A percentile compares a stretch with the other conserved stretches of the same genome.
Conservation (phyloP, 805 yeast species). For the Zygosaccharomyces gambellarensis region DNA sequence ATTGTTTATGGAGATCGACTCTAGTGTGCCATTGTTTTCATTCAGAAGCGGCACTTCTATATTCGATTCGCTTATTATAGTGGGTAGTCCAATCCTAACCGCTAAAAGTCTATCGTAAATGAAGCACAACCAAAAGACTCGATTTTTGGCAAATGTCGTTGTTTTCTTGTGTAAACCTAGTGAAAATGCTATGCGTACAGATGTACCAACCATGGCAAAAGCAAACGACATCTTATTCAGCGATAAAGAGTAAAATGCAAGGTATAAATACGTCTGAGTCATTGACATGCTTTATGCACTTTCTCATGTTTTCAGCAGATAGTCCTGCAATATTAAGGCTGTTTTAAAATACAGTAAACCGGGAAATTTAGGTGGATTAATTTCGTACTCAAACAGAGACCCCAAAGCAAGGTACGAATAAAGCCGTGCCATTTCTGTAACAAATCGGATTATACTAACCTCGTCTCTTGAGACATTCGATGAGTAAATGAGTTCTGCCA, state of each 20-base stretch:
- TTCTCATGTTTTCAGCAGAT: constrained; percentile 3
- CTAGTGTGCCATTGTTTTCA: not conserved
- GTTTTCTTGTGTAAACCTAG: constrained; percentile 13
- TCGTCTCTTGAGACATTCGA: not conserved
- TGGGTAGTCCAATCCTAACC: constrained; percentile 13
- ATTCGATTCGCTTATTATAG: constrained; percentile 12
- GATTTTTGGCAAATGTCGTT: constrained; percentile 3
- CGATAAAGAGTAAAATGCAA: constrained; percentile 12
- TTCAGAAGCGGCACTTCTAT: constrained; percentile 12
- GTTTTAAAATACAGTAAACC: not conserved
- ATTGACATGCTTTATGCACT: constrained; percentile 5
- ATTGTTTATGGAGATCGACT: constrained; percentile 10
- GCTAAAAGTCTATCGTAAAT: constrained; percentile 14
- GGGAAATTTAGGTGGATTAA: not conserved
- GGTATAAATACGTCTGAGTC: constrained; percentile 11
- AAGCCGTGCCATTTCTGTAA: constrained; percentile 11
- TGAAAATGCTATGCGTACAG: constrained; percentile 11
- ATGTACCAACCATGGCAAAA: constrained; percentile 12
- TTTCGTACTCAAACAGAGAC: constrained; percentile 8
- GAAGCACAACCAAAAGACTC: constrained; percentile 16
- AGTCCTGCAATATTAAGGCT: constrained; percentile 4
- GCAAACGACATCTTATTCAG: constrained; percentile 11
- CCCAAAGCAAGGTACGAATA: constrained; percentile 10
- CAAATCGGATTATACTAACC: not conserved
- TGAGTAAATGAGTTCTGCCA: constrained; percentile 2